Conservation (phyloP, 495 filamentous ascomycete species). For the Trichocladium antarcticum region DNA sequence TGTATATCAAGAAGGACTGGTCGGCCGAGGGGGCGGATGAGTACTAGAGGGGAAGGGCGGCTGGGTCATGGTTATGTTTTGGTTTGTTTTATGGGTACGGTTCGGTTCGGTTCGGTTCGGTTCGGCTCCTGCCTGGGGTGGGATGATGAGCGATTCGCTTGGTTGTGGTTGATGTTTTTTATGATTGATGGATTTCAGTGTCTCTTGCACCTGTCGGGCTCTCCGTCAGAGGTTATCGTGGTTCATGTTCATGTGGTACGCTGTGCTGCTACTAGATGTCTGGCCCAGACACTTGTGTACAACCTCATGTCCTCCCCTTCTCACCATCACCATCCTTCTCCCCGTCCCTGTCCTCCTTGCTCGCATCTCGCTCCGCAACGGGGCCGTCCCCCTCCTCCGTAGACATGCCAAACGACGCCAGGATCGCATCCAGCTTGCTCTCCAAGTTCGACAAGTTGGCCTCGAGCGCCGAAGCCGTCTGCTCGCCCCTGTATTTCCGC, state of each 20-base stretch:
- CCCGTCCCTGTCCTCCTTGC: background rate
- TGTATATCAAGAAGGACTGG: constrained; percentile 47
- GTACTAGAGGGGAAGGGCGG: background rate
- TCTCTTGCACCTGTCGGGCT: background rate
- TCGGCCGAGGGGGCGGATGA: constrained; percentile 31
- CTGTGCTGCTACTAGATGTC: no score
- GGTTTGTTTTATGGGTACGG: background rate
- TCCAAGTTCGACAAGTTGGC: constrained; percentile 41
- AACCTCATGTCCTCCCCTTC: background rate
- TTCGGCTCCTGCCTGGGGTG: background rate
- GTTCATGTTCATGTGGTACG: no score
- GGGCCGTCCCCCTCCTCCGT: background rate
- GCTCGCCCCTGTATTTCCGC: constrained; percentile 39
- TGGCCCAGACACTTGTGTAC: no score
- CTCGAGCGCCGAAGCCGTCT: constrained; percentile 44
- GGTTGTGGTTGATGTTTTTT: background rate
- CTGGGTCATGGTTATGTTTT: background rate
- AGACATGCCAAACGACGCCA: constrained; percentile 27
- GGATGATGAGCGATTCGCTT: background rate
- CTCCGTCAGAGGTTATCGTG: no score
- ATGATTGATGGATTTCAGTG: background rate
- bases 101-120: no score
- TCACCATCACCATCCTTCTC: background rate
- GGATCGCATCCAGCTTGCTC: constrained; percentile 42
- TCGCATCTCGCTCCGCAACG: background rate